Base-by-base conservation (phyloP, 352 stramenopile species). In the Phytophthora hybrid region DNA sequence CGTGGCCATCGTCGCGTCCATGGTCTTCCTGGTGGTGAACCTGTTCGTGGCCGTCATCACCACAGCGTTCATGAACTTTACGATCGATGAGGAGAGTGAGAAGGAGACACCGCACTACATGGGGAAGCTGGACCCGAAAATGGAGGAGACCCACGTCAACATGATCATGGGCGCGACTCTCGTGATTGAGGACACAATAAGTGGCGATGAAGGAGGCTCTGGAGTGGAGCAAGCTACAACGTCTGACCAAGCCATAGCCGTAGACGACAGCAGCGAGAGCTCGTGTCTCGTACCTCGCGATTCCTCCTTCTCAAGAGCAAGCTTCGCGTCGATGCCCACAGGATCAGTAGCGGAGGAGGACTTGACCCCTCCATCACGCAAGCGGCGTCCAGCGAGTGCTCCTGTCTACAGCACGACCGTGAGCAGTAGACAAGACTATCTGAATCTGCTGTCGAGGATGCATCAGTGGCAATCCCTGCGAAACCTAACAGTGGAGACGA, bases 21-120 rank as follows among this genome's bases (percentile, higher is more conserved):
- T 95, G 81, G 88, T 95, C 8, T 93, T 95, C 49, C 80, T 95
- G 14, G 88, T 93, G 47, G 85, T 95, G 34, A 95, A 95, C 41
- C 59, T 95, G 7, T 95, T 95, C 52, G 88, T 95, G 18, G 88
- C 88, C 10, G 88, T 93, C 29, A 95, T 95, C 69, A 95, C 88
- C 5, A 95, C 88, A 4, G 83, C 86, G 14, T 95, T 95, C 62
- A 95, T 95, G 86, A 94, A 90, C 52, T 93, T 92, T 37, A 87
- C 84, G 10, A 74, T 90, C 13, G 87, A 91, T 56, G 81, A 79
- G 59, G 79, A 86, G 14, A 65, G 74, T 19, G 75, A 70, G 18
- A 69, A 65, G 65, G 66, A 85, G 3, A 77, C 77, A 1, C 73
- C 75, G 1, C 68, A 79, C 4, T 85, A 69, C 41, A 88, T 88